Conservation (phyloP, 495 filamentous ascomycete species). For the Xylaria longipes region DNA sequence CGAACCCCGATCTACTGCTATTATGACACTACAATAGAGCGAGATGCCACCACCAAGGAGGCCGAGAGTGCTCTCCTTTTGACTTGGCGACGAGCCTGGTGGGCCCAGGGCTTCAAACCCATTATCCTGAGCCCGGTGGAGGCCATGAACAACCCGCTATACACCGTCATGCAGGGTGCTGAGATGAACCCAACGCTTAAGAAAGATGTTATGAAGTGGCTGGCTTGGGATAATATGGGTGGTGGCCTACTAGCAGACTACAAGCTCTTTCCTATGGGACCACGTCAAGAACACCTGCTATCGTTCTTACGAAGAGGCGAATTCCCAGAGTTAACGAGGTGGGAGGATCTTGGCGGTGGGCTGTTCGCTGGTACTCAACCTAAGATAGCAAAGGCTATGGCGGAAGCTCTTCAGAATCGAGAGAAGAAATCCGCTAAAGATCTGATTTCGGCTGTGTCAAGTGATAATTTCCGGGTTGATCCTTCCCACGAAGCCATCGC, state of each 20-base stretch:
- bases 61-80: constrained; percentile 82
- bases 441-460: constrained; percentile 62
- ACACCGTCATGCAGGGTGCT: constrained; percentile 68
- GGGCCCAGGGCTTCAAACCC: constrained; percentile 88
- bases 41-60: constrained; percentile 63
- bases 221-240: constrained; percentile 95
- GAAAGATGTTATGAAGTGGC: constrained; percentile 79
- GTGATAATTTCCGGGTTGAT: constrained; percentile 69
- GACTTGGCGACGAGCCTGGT: constrained; percentile 92
- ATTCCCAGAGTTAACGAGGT: constrained; percentile 74
- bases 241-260: constrained; percentile 82
- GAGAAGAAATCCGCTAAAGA: constrained; percentile 62
- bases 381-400: constrained; percentile 70
- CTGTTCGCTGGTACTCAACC: constrained; percentile 76
- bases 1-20: constrained; percentile 91
- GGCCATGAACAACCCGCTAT: constrained; percentile 83
- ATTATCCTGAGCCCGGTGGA: constrained; percentile 81
- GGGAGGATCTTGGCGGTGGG: constrained; percentile 72
- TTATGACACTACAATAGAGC: constrained; percentile 73
- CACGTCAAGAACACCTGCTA: constrained; percentile 74
- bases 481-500: constrained; percentile 70
- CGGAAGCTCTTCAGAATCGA: constrained; percentile 62
- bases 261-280: constrained; percentile 83
- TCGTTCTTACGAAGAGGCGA: constrained; percentile 74
- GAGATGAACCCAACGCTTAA: constrained; percentile 61